These are phyloP conservation scores for Amylostereum areolatum DNA, from an alignment of 1,284 basidiomycete genomes.

Conservation along the genomic window DNA sequence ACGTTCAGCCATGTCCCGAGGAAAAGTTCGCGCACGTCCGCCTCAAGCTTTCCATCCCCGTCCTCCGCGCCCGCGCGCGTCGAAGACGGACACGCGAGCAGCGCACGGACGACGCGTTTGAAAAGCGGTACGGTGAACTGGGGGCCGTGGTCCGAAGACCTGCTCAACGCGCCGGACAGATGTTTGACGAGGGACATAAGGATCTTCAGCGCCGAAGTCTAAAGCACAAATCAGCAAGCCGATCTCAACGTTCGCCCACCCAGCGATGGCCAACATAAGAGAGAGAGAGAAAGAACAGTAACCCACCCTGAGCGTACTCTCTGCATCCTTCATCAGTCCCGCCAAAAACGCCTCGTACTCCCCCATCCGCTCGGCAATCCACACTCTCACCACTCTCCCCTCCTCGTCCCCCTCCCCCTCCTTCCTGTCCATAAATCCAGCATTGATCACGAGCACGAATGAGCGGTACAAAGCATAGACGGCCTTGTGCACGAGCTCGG, in stretches of 20 bases:
- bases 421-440: conserved; percentile 45
- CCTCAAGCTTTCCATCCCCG: conserved; percentile 32
- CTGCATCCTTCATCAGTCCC: conserved; percentile 70
- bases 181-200: conserved; percentile 79
- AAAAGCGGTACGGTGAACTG: conserved; percentile 72
- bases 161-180: conserved; percentile 56
- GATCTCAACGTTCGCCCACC: conserved; percentile 33
- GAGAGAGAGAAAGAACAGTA: not conserved
- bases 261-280: conserved; percentile 11
- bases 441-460: conserved; percentile 63
- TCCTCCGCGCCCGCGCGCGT: conserved; percentile 22
- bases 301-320: conserved; percentile 54
- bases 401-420: conserved; percentile 40
- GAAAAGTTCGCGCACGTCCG: conserved; percentile 61
- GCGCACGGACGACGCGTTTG: conserved; percentile 52
- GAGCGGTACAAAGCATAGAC: conserved; percentile 81
- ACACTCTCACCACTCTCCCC: conserved; percentile 62
- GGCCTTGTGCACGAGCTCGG: conserved; percentile 63
- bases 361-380: conserved; percentile 70
- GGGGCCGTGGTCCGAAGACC: conserved; percentile 28
- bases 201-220: conserved; percentile 75
- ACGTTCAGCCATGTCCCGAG: conserved; percentile 70
- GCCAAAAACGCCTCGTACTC: conserved; percentile 62
- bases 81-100: conserved; percentile 60
- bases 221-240: not conserved